Evolutionary conservation across 2,329 filamentous ascomycete genomes (phyloP), one percentile per base, ranked within the genome.

Genomic region (Verticillium nubilum): DNA sequence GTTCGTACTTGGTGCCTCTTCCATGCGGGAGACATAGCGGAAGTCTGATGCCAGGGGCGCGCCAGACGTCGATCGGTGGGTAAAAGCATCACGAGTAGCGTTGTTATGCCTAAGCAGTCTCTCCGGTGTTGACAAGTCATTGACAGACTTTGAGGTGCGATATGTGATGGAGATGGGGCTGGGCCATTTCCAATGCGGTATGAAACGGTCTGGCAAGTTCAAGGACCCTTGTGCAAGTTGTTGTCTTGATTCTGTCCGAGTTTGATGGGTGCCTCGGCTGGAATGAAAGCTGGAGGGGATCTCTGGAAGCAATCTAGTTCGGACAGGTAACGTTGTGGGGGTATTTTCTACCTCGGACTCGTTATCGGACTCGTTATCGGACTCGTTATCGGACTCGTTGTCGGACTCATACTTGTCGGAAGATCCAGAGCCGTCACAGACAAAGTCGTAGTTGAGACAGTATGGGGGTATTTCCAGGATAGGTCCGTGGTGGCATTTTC

Each of bases 171-270:
- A 68, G 2, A 69, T 58, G 9, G 76, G 19, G 9, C 25, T 17
- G 52, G 52, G 3, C 28, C 28, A 13, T 35, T 77, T 71, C 60
- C 80, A 73, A 9, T 69, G 68, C 13, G 82, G 79, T 4, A 86
- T 73, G 63, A 84, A 86, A 54, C 83, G 78, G 63, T 86, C 81
- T 3, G 76, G 70, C 31, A 29, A 28, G 23, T 53, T 28, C 12
- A 59, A 15, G 5, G 52, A 28, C 13, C 52, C n/a, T 53, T 47
- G n/a, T 23, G 42, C 5, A 7, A 23, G 9, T 23, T 47, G n/a
- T 10, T 19, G 42, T 7, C 9, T 25, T 23, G 42, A 23, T 23
- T 47, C 13, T 10, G n/a, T 6, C 17, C 9, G 42, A 17, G 6
- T 5, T 17, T 15, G 33, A 13, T 13, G 33, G n/a, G 19, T 23